Evolutionary conservation across 1,284 basidiomycete genomes (phyloP), one percentile per base, ranked within the genome.

Genomic region (Cutaneotrichosporon daszewskae): DNA sequence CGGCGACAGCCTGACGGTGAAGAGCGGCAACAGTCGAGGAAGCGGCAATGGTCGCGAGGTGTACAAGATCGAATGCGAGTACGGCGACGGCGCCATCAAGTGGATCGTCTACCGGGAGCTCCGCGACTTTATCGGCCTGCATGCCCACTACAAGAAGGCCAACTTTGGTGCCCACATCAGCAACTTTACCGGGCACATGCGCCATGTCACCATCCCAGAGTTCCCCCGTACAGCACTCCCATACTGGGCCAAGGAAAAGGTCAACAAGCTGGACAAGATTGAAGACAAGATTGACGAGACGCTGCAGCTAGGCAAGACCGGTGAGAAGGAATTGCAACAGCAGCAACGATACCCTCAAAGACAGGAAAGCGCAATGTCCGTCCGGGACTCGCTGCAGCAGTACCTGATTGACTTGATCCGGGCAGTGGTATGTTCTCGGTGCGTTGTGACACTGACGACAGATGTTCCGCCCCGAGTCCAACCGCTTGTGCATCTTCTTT

Each of bases 81-180:
- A 98, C 63, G 94, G 89, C 1, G 91, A 95, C 55, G 88, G 89
- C n/a, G 83, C 84, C 4, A 83, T 85, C 45, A 83, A 87, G 66
- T 98, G 95, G 94, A 90, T 96, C 24, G 81, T 98, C 34, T 97
- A 98, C 71, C 83, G 94, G 42, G 86, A 94, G 69, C 76, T 96
- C 40, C 81, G 88, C 49, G 94, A 98, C 68, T 96, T 99, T 63
- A 57, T 96, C 41, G 85, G 84, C 24, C 72, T 98, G 16, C 94
- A 98, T 64, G 79, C 85, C 0, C 91, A 96, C 66, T 97, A 96
- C 66, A 77, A 85, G 8, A 76, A 95, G 26, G 85, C 90, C 4
- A 91, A 90, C 58, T 79, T 85, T 16, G 66, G 65, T 16, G 62
- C 67, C 14, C 57, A 63, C 13, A 59, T 72, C 33, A 60, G 57